Percentiles rank a stretch among this genome's conserved stretches.
These are phyloP conservation scores for Sporisorium graminicola DNA, from an alignment of 1,284 basidiomycete species.

Conservation along the genomic window DNA sequence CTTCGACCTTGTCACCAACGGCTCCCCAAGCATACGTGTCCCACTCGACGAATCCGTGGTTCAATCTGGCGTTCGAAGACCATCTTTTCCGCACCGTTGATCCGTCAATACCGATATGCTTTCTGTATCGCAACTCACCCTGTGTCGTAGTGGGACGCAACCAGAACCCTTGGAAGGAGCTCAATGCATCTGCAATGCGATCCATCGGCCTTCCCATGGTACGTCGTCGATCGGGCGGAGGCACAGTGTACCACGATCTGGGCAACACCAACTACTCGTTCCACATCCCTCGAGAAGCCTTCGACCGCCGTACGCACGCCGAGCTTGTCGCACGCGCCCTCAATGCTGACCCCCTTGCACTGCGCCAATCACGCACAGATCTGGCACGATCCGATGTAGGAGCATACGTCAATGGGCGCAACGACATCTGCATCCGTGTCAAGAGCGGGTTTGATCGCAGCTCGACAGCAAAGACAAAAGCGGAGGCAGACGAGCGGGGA, in stretches of 20 bases:
- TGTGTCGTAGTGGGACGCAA: constrained; percentile 96
- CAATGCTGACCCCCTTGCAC: constrained; percentile 71
- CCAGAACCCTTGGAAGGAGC: constrained; percentile 98
- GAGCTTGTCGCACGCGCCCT: constrained; percentile 84
- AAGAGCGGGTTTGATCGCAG: constrained; percentile 78
- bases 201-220: constrained; percentile 80
- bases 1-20: background rate
- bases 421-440: constrained; percentile 75
- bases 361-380: constrained; percentile 13
- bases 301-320: constrained; percentile 84
- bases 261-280: constrained; percentile 99
- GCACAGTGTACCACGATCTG: constrained; percentile 94
- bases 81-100: constrained; percentile 42
- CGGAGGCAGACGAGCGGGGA: constrained; percentile 17
- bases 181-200: constrained; percentile 78
- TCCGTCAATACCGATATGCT: constrained; percentile 73
- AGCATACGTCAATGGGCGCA: constrained; percentile 82
- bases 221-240: constrained; percentile 91
- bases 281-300: constrained; percentile 83
- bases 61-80: constrained; percentile 93
- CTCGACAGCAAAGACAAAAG: constrained; percentile 14
- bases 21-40: constrained; percentile 78
- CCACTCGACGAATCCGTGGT: constrained; percentile 84
- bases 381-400: constrained; percentile 24
- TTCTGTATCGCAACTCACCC: constrained; percentile 88